Evolutionary conservation across 2,329 filamentous ascomycete genomes (phyloP), one percentile per base, ranked within the genome.

Genomic region (Fusarium succisae): DNA sequence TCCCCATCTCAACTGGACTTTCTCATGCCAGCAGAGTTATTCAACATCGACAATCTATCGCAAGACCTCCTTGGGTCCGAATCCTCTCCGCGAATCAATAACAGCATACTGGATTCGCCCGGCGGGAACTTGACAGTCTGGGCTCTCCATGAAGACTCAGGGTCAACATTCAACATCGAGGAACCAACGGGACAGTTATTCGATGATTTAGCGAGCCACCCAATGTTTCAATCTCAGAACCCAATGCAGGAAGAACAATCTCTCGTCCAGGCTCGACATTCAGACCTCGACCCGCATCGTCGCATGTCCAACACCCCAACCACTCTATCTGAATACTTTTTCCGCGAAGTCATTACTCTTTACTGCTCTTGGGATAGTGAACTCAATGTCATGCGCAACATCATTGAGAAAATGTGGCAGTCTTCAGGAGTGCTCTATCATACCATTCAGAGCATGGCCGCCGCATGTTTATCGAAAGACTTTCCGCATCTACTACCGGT

Each of bases 401-500:
- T 66, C 6, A 26, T 45, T 1, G 47, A 64, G 15, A 47, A 22
- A 3, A 41, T 26, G 11, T 64, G 59, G 63, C 47, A 64, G n/a
- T 56, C 39, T 8, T 66, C 63, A 0, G 63, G 63, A 1, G 59
- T 47, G 2, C 26, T 66, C 2, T 62, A 66, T 22, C 63, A 66
- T 11, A 64, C 63, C 1, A 66, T 64, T 2, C 63, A 64, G 45
- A 66, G 63, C 20, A 66, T 66, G 63, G 63, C 63, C 18, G 63
- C 63, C 3, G 59, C 63, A 14, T 66, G 59, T 11, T 30, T 64
- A 5, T 66, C 59, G 5, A 41, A 64, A 20, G 43, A 30, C 5
- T 66, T 66, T 17, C 63, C 63, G 4, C 24, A 55, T 2, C 20
- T 66, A 4, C 18, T 55, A 13, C n/a, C 26, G 4, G 28, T 66